phyloP scores from a whole-genome alignment of 108 stramenopile species.

The Craspedostauros australis region DNA sequence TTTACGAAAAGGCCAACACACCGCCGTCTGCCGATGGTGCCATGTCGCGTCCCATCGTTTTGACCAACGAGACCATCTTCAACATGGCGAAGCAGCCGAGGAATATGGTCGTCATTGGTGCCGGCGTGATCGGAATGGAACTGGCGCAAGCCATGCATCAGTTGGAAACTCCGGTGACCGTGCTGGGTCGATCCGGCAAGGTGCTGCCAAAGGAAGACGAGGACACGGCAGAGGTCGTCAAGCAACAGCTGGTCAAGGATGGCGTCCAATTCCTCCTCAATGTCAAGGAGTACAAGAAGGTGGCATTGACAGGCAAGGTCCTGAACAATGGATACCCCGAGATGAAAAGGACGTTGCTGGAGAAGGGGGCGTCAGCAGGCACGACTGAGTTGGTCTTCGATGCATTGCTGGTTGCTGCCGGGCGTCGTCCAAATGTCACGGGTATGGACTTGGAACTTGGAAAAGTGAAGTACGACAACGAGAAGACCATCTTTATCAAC shows the following conservation, averaged over 20 bases:
- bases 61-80: slow-evolving; percentile 89
- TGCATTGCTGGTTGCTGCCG: slow-evolving; percentile 72
- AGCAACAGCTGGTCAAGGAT: slow-evolving; percentile 47
- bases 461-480: slow-evolving; percentile 66
- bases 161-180: slow-evolving; percentile 69
- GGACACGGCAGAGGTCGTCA: slow-evolving; percentile 56
- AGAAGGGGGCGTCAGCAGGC: slow-evolving; percentile 25
- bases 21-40: slow-evolving; percentile 10
- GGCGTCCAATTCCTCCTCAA: slow-evolving; percentile 46
- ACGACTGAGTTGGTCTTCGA: slow-evolving; percentile 39
- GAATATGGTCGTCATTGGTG: slow-evolving; percentile 70
- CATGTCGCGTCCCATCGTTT: slow-evolving; percentile 36
- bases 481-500: slow-evolving; percentile 63
- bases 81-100: slow-evolving; percentile 74
- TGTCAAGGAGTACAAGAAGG: slow-evolving; percentile 32
- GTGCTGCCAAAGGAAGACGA: slow-evolving; percentile 74
- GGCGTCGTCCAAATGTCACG: slow-evolving; percentile 78
- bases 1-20: slow-evolving; percentile 40
- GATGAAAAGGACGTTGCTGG: slow-evolving; percentile 36
- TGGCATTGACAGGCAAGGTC: slow-evolving; percentile 42
- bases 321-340: slow-evolving; percentile 34
- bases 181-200: slow-evolving; percentile 59
- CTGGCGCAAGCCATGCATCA: slow-evolving; percentile 84
- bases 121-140: slow-evolving; percentile 88
- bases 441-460: slow-evolving; percentile 81